phyloP scores from a whole-genome alignment of 1,284 basidiomycete genomes.

The Leccinum pallidistipes region DNA sequence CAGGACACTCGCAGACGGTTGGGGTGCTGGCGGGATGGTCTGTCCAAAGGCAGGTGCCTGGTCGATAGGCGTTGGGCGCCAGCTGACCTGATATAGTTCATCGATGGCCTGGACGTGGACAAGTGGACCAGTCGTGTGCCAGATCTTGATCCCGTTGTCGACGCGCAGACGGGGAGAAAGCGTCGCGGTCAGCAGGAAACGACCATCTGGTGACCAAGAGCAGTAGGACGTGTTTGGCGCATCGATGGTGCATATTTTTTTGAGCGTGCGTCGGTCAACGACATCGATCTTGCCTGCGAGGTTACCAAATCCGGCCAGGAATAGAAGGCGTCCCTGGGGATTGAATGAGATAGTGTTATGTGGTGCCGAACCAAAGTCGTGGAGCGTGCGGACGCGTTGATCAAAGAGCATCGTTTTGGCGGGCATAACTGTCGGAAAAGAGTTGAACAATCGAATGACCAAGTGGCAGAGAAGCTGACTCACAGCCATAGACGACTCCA shows the following conservation, averaged over 20 bases:
- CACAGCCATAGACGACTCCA: conserved; percentile 93
- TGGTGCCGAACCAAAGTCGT: conserved; percentile 89
- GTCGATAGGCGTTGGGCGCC: conserved; percentile 76
- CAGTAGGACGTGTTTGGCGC: conserved; percentile 93
- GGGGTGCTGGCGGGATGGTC: conserved; percentile 74
- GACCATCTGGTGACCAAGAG: conserved; percentile 95
- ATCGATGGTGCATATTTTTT: conserved; percentile 85
- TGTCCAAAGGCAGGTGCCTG: conserved; percentile 71
- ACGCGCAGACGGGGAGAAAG: conserved; percentile 93
- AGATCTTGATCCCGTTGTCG: conserved; percentile 96
- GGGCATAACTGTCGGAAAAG: conserved; percentile 74
- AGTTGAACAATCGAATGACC: neutral
- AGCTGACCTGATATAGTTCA: conserved; percentile 87
- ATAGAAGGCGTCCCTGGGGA: conserved; percentile 85
- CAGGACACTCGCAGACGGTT: conserved; percentile 61
- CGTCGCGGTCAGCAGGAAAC: conserved; percentile 91
- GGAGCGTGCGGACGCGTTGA: conserved; percentile 82
- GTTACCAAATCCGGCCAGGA: conserved; percentile 95
- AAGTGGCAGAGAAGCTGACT: conserved; percentile 35
- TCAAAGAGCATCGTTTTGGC: conserved; percentile 93
- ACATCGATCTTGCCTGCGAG: conserved; percentile 92
- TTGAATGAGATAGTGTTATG: conserved; percentile 95
- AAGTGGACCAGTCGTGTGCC: conserved; percentile 89
- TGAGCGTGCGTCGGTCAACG: conserved; percentile 85
- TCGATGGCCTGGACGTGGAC: conserved; percentile 78